Evolutionary conservation across 2,329 filamentous ascomycete species (phyloP).

Genomic region (Phyllosticta paracitricarpa): DNA sequence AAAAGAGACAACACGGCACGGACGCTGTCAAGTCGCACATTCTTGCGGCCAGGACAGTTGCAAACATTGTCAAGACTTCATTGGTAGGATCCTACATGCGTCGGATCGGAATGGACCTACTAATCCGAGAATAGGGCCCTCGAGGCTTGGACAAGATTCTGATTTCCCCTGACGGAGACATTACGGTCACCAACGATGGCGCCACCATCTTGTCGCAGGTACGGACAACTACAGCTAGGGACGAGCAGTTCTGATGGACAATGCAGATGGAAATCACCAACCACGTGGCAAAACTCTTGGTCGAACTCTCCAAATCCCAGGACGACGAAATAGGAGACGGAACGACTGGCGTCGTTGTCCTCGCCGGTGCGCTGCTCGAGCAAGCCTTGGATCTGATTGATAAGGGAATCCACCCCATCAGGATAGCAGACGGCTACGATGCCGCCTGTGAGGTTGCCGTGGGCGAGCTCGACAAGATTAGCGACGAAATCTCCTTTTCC

Average conservation of each 20-base stretch:
- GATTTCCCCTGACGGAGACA: slow-evolving; percentile 96
- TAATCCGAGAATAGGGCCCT: slow-evolving; percentile 50
- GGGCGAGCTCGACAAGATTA: slow-evolving; percentile 82
- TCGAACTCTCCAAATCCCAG: slow-evolving; percentile 96
- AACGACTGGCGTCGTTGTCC: slow-evolving; percentile 92
- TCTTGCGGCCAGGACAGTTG: slow-evolving; percentile 87
- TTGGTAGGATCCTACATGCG: slow-evolving; percentile 41
- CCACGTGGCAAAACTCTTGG: slow-evolving; percentile 92
- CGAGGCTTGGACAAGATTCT: slow-evolving; percentile 98
- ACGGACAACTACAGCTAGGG: slow-evolving; percentile 14
- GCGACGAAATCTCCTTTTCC: slow-evolving; percentile 80
- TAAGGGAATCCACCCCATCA: slow-evolving; percentile 98
- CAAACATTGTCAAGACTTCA: slow-evolving; percentile 95
- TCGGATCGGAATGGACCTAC: background rate
- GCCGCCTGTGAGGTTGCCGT: slow-evolving; percentile 95
- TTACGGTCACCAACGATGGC: slow-evolving; percentile 98
- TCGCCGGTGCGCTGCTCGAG: slow-evolving; percentile 89
- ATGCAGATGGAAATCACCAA: slow-evolving; percentile 93
- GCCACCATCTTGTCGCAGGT: slow-evolving; percentile 84
- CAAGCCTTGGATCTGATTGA: slow-evolving; percentile 97
- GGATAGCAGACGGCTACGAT: slow-evolving; percentile 97
- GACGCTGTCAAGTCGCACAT: slow-evolving; percentile 99
- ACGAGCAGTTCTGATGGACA: background rate
- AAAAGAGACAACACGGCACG: slow-evolving; percentile 92
- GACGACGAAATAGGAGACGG: slow-evolving; percentile 98